Base-by-base conservation (phyloP, 495 filamentous ascomycete genomes). In the Umbilicaria muhlenbergii region DNA sequence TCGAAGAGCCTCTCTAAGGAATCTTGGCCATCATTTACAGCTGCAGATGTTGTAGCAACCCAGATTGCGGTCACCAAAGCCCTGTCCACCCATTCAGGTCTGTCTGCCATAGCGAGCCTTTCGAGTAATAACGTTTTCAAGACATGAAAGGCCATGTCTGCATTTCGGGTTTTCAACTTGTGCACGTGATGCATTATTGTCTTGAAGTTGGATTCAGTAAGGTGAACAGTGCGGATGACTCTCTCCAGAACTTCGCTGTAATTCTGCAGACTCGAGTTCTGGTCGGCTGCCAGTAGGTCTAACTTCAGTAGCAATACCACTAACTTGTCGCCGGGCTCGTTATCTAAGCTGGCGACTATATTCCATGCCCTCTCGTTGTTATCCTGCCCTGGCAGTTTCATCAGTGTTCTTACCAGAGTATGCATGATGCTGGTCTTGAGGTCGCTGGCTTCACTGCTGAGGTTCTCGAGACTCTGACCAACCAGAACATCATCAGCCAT, bases 101-200 rank as follows among this genome's bases (percentile, higher is more conserved):
- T 59, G 1, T 69, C 65, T 5, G 58, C 54, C 13, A 53, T 44
- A 33, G 68, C 49, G 41, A 73, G 44, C 41, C 64, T 58, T 46
- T 62, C 43, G 16, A 54, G 48, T 13, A 86, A 65, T 14, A 89
- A 67, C 11, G 37, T 41, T 1, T 42, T 34, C 15, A 56, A 43
- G 17, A 48, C 38, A 11, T 8, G 36, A 34, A 48, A 51, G 44
- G 43, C 51, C 44, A 44, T 39, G 21, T 38, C 43, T 41, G 41
- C 15, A 49, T 50, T 63, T 1, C 62, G 62, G 34, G 61, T 65
- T 50, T 77, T 75, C 2, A 86, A 61, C 50, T 77, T 78, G 44
- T 81, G 70, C 32, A 86, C 72, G 50, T 83, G 76, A 48, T 79
- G 68, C 48, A 85, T 68, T 7, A 89, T 62, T 24, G 80, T 69